Base-by-base conservation (phyloP, 1,284 basidiomycete genomes). In the Flammula alnicola region DNA sequence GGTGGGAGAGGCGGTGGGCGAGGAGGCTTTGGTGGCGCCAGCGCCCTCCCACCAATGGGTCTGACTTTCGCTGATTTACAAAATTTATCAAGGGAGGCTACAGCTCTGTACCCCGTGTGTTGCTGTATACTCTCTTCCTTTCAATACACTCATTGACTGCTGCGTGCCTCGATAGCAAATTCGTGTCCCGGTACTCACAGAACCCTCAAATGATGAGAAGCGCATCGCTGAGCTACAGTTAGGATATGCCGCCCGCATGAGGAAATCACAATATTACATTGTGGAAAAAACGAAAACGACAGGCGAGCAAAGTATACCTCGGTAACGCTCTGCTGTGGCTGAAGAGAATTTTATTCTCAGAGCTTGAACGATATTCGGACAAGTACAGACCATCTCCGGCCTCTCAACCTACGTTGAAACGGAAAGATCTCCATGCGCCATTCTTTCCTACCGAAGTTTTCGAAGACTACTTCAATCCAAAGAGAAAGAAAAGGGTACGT, bases 371-470 rank as follows among this genome's bases (percentile, higher is more conserved):
- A 33, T 92, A 91, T 64, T 90, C 88, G 17, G 90, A 92, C 68
- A 89, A 87, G 66, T 91, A 91, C 63, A 78, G 83, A 5, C 80
- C 84, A 2, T 83, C 82, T 12, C 67, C 71, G 9, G 64, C 75
- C 4, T 75, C 79, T 1, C 83, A 83, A 53, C 86, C 87, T 10
- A 74, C 77, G 42, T 71, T 92, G 47, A 87, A 84, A 63, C 75
- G 81, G 47, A 82, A 79, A 57, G 83, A 88, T 35, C 69, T 92
- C 3, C 80, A 91, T 55, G 75, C 78, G 51, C 79, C 84, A 0
- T 91, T 89, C 72, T 92, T 92, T 61, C 89, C 90, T 9, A 66
- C 76, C n/a, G 83, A 83, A 32, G 77, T 92, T 20, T 84, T 89
- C 49, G 87, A 91, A 37, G 77, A 75, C 10, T 88, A 88, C 63